Percentiles rank a stretch among this genome's conserved stretches.
phyloP scores from a whole-genome alignment of 1,284 basidiomycete genomes.

The Inonotus obliquus region DNA sequence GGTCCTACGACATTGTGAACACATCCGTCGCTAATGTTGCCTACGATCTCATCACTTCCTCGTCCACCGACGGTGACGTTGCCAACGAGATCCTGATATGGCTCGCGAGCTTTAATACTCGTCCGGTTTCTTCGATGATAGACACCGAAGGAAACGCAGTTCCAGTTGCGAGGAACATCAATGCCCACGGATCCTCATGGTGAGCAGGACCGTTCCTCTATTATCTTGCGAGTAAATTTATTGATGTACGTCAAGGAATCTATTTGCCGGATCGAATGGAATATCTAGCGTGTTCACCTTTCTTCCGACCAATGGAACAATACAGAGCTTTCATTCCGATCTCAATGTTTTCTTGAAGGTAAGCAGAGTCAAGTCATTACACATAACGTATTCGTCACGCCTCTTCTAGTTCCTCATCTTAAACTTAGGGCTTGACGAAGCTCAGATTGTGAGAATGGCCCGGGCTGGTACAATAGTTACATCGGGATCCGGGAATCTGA shows the following conservation, averaged over 20 bases:
- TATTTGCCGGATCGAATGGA: conserved; percentile 43
- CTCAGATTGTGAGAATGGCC: conserved; percentile 26
- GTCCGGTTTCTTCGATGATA: conserved; percentile 49
- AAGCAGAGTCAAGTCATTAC: conserved; percentile 12
- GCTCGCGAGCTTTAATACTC: conserved; percentile 55
- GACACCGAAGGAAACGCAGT: conserved; percentile 27
- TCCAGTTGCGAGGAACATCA: conserved; percentile 40
- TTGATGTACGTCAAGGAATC: not conserved
- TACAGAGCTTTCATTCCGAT: conserved; percentile 47
- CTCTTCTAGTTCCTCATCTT: not conserved
- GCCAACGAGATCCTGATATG: conserved; percentile 64
- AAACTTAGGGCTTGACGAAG: not conserved
- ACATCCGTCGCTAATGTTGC: conserved; percentile 44
- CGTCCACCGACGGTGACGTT: conserved; percentile 42
- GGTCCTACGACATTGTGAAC: conserved; percentile 31
- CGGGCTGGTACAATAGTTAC: conserved; percentile 57
- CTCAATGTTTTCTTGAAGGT: conserved; percentile 51
- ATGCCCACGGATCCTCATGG: conserved; percentile 49
- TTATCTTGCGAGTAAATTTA: not conserved
- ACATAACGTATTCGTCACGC: not conserved
- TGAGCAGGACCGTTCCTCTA: conserved; percentile 18
- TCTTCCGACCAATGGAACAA: conserved; percentile 41
- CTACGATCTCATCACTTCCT: conserved; percentile 60
- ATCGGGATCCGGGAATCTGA: conserved; percentile 47
- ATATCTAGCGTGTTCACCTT: conserved; percentile 60